Base-by-base conservation (phyloP, 2,329 filamentous ascomycete genomes). In the Claviceps digitariae region DNA sequence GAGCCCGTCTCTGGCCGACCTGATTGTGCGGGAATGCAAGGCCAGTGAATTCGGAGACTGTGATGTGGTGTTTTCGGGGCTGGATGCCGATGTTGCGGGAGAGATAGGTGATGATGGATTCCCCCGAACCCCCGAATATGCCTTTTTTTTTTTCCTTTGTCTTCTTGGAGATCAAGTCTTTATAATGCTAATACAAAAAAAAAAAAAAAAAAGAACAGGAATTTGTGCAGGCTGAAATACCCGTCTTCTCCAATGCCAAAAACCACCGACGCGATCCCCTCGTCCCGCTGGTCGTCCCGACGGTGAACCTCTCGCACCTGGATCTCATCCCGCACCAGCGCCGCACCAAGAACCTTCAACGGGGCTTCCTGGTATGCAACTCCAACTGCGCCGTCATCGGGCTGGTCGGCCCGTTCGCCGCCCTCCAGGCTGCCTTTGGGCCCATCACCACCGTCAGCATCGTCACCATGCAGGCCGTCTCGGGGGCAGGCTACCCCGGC, bases 341-440 rank as follows among this genome's bases (percentile, higher is more conserved):
- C 57, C 76, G 81, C 64, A 77, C 86, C 45, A 81, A 86, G 67
- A 74, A 74, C 29, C 76, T 95, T 46, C 74, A 85, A 57, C 90
- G 87, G 71, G 93, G 93, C 25, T 95, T 97, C 74, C 74, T 97
- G 40, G 89, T 96, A 56, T 97, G 91, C 79, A 97, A 97, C 75
- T 95, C 89, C 59, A 97, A 97, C 74, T 98, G 93, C 72, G 91
- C 91, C 54, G 91, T 96, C 64, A 95, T 97, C 63, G 91, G 91
- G 48, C 82, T 97, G 55, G 91, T 96, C 56, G 94, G 95, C 58
- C 93, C 93, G 25, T 91, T 96, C 65, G 90, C 90, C 12, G 91
- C 91, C 17, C 81, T 97, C 38, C 87, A 95, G 68, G 81, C 84
- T 51, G 83, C 81, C 62, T 95, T 97, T 63, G 93, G 91, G 46